Base-by-base conservation (phyloP, 768 basidiomycete genomes). In the Trametes punicea region DNA sequence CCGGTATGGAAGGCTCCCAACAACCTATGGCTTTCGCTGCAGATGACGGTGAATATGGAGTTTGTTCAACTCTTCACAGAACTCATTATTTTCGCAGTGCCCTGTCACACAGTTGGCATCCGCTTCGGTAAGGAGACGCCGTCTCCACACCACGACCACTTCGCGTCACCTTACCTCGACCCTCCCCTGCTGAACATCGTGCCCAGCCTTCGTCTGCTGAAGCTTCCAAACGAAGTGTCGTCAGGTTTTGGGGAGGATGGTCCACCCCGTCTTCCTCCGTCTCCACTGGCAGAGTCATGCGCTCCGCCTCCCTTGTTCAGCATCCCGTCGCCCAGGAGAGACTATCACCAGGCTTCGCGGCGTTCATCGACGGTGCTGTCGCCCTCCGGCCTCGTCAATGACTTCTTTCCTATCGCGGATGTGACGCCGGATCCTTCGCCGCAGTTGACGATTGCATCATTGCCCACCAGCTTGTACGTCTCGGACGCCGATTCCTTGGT, bases 401-500 rank as follows among this genome's bases (percentile, higher is more conserved):
- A 50, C 34, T 59, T 55, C 21, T 60, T 51, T 20, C 61, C 57
- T 16, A 23, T 55, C 18, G 15, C 16, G 1, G 55, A 59, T 2
- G 26, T 10, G 2, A 36, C 30, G 6, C 25, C 34, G 0, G 30
- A 39, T 30, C 38, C 27, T 4, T 47, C 49, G 2, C 50, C 53
- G 21, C 48, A 41, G 57, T 31, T 36, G 9, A 45, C 27, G 20
- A 57, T 54, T n/a, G 50, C 10, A 15, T 52, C 49, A 16, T 34
- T 51, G 41, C 20, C 47, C 42, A 27, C 48, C 31, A 31, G 36
- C 48, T 18, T 56, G 53, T 38, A 34, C 40, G 25, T 55, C 21
- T 51, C 41, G n/a, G 46, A 56, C 27, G 51, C 52, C 3, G 67
- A 68, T 44, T 68, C 67, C 2, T 60, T 63, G 11, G 52, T 65